phyloP scores from a whole-genome alignment of 73 alveolate species.

The Breviolum minutum region DNA sequence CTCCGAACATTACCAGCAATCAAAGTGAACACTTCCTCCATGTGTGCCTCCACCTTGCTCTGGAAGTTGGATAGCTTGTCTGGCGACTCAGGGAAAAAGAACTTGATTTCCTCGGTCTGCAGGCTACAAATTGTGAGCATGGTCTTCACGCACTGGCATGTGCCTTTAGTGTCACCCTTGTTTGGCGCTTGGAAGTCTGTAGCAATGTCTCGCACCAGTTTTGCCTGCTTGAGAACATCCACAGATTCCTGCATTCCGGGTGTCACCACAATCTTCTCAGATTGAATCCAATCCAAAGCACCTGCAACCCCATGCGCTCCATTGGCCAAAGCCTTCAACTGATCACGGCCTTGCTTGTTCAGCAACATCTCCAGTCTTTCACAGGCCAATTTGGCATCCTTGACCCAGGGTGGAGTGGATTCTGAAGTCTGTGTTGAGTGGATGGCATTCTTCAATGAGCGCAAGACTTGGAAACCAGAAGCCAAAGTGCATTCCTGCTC shows the following conservation, averaged over 20 bases:
- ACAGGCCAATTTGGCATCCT: not conserved
- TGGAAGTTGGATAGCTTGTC: not conserved
- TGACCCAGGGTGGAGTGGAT: not conserved
- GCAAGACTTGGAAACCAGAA: not conserved
- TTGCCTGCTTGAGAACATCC: not conserved
- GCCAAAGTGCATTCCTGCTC: not conserved
- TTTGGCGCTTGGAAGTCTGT: not conserved
- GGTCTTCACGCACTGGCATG: not conserved
- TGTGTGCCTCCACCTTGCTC: not conserved
- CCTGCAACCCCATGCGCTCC: not conserved
- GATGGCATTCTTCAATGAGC: not conserved
- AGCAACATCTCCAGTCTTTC: not conserved
- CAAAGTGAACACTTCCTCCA: not conserved
- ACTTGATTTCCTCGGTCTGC: constrained; percentile 6
- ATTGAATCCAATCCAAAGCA: not conserved
- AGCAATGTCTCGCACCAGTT: not conserved
- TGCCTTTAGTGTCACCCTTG: not conserved
- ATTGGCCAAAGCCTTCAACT: not conserved
- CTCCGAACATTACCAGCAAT: not conserved
- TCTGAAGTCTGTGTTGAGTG: not conserved
- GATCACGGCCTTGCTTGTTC: not conserved
- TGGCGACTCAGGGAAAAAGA: not conserved
- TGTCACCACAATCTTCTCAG: not conserved
- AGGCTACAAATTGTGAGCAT: not conserved
- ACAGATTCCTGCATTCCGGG: not conserved